Base-by-base conservation (phyloP, 345 rosid genomes). In the Populus alba region DNA sequence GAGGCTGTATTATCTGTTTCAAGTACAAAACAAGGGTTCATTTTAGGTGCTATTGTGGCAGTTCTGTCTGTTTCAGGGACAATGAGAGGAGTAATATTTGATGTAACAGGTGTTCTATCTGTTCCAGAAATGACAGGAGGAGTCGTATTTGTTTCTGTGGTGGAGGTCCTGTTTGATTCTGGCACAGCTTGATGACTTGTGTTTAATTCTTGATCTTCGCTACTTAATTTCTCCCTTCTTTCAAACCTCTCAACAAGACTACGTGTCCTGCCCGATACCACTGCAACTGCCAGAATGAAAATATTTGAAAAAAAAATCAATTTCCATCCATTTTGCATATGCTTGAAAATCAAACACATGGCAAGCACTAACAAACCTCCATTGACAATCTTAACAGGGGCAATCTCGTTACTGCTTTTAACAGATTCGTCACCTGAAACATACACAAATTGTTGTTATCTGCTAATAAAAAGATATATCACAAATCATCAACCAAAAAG, bases 221-320 rank as follows among this genome's bases (percentile, higher is more conserved):
- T 67, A 77, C 33, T 78, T 39, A 79, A 49, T 73, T 63, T 88
- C 73, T 92, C 94, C 79, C 86, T 81, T 85, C 87, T 86, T 87
- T 96, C 99, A 88, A 96, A 96, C 85, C 85, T 92, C 88, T 94
- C 99, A 70, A 96, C 99, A 80, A 96, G 87, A 61, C 90, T 62
- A 53, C 99, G 97, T 7, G 97, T 96, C 85, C 97, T 87, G 82
- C 99, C 99, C 16, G 82, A 85, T 79, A 92, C 91, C 73, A 94
- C 95, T 49, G 95, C 97, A 85, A 94, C 99, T 96, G 91, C 89
- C 83, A 89, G 77, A 77, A 78, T 49, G 78, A 43, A 69, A 80
- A 74, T 70, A 80, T 63, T 68, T 33, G 5, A 23, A 12, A 77
- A 72, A 33, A 33, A 23, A 67, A 82, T 86, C 39, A 87, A 80